A percentile compares a stretch with the other conserved stretches of the same genome.
These are phyloP conservation scores for Elsinoe batatas DNA, from an alignment of 2,329 filamentous ascomycete species.

Conservation along the genomic window DNA sequence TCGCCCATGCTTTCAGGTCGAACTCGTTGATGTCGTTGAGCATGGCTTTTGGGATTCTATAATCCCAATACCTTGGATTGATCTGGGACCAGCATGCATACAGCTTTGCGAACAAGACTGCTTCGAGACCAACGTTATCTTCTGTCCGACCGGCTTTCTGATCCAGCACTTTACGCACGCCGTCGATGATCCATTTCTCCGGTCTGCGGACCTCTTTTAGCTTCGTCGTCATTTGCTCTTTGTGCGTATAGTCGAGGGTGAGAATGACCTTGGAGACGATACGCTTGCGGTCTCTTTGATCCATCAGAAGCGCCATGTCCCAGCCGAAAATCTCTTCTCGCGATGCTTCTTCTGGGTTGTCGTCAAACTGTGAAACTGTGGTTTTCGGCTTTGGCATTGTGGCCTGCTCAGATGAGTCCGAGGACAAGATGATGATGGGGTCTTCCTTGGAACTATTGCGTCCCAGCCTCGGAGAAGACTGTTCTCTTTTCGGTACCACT, in stretches of 20 bases:
- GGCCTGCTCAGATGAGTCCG: neutral
- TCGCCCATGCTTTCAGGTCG: conserved; percentile 2
- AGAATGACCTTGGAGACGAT: conserved; percentile 5
- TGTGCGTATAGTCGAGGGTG: neutral
- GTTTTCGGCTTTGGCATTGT: neutral
- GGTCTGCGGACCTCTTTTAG: neutral
- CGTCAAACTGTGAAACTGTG: neutral
- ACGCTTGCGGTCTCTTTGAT: conserved; percentile 4
- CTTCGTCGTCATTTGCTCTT: neutral
- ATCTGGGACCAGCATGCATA: conserved; percentile 11
- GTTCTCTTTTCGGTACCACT: neutral
- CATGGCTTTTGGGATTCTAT: neutral
- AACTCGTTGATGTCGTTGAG: neutral
- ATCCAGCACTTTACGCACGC: neutral
- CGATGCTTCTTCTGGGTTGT: neutral
- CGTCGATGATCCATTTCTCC: neutral
- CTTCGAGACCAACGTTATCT: neutral
- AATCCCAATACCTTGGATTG: conserved; percentile 4
- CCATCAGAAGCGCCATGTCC: neutral
- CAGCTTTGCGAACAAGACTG: conserved; percentile 1
- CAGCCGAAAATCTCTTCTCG: neutral
- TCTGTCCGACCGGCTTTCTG: neutral
- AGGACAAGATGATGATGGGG: conserved; percentile 6
- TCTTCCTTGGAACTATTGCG: neutral
- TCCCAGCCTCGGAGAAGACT: neutral